Conservation (phyloP, 164 flowering plant species). For the Dillenia turbinata region DNA sequence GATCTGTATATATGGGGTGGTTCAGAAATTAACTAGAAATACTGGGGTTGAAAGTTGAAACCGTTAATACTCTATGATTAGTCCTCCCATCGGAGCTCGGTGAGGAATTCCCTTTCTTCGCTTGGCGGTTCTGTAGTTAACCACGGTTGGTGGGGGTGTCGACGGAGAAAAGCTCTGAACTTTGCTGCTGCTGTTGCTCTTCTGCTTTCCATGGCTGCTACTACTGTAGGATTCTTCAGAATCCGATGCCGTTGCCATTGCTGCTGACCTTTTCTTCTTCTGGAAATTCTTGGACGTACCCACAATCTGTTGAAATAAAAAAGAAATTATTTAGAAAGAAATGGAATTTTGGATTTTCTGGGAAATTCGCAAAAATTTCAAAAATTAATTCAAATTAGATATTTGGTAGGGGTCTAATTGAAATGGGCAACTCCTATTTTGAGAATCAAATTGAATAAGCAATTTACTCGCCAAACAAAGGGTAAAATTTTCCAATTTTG, state of each 20-base stretch:
- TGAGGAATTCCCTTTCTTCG: constrained; percentile 95
- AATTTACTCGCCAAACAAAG: too few species aligned
- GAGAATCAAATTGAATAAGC: too few species aligned
- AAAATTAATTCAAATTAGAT: too few species aligned
- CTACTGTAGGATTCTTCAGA: constrained; percentile 65
- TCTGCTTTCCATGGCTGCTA: constrained; percentile 36
- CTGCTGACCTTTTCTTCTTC: constrained; percentile 26
- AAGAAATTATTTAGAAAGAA: neutral
- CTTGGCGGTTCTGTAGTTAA: constrained; percentile 63
- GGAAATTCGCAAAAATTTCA: too few species aligned
- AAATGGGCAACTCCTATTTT: too few species aligned
- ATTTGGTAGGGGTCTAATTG: too few species aligned
- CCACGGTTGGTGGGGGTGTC: constrained; percentile 76
- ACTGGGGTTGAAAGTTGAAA: neutral
- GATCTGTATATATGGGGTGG: constrained; percentile 7
- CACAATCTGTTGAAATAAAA: constrained; percentile 40
- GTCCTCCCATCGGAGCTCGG: constrained; percentile 81
- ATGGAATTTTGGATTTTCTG: neutral
- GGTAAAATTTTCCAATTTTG: too few species aligned
- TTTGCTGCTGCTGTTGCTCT: constrained; percentile 19
- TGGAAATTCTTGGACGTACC: constrained; percentile 58
- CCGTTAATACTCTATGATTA: constrained; percentile 44
- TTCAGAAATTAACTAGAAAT: constrained; percentile 8
- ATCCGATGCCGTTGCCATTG: constrained; percentile 29
- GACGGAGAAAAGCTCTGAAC: constrained; percentile 70